phyloP scores from a whole-genome alignment of 129 eudicot genomes.

The Centaurea solstitialis region DNA sequence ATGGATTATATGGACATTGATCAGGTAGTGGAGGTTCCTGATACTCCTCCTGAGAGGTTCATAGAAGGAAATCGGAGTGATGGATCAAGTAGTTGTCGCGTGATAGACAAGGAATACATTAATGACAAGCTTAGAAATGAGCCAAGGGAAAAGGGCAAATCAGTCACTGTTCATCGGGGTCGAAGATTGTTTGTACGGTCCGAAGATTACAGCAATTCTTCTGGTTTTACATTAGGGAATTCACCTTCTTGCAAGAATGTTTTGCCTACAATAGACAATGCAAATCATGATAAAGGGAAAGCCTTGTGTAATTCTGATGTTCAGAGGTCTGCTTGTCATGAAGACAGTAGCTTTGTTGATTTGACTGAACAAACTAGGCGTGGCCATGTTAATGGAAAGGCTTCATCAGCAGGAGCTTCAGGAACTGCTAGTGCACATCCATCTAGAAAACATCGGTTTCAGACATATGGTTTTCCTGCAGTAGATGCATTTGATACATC shows the following conservation, averaged over 20 bases:
- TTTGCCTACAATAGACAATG: conserved; percentile 2
- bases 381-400: conserved; percentile 17
- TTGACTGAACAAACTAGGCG: conserved; percentile 34
- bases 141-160: conserved; percentile 37
- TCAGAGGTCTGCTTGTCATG: conserved; percentile 25
- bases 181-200: conserved; percentile 31
- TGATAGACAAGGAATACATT: conserved; percentile 16
- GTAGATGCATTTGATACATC: conserved; percentile 4
- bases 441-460: conserved; percentile 15
- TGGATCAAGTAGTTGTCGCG: conserved; percentile 32
- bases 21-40: conserved; percentile 63
- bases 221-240: conserved; percentile 16
- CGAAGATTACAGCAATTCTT: conserved; percentile 11
- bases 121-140: conserved; percentile 33
- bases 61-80: conserved; percentile 19
- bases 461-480: conserved; percentile 24
- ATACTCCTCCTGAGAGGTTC: conserved; percentile 79
- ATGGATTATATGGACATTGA: conserved; percentile 81
- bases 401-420: neutral
- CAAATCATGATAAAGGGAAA: conserved; percentile 39
- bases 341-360: conserved; percentile 37
- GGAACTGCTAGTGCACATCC: conserved; percentile 30
- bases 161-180: conserved; percentile 21
- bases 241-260: conserved; percentile 32
- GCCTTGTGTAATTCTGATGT: conserved; percentile 25